Base-by-base conservation (phyloP, 352 stramenopile genomes). In the Blastocystis sp. region DNA sequence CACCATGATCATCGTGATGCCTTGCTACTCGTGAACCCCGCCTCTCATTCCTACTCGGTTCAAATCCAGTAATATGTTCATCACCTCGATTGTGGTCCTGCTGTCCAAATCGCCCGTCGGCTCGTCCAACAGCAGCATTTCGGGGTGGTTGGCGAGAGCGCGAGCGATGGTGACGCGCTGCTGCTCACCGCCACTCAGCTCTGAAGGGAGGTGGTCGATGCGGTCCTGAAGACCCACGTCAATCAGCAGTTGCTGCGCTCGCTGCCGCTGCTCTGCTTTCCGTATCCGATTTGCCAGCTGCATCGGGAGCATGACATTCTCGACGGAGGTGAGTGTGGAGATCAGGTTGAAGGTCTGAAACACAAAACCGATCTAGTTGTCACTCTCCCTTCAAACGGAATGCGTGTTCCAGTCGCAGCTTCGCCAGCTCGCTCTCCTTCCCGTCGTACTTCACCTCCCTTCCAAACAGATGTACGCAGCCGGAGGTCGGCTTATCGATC, bases 271-370 rank as follows among this genome's bases (percentile, higher is more conserved):
- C 60, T 91, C 67, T 26, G 41, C 19, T 16, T 55, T 55, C 6
- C 45, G 9, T 55, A 6, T 6, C 45, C 16, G 9, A 16, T 55
- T 55, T 6, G 45, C 45, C 10, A 91, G 26, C 50, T 78, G 51
- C 78, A 90, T 91, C 55, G 90, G 90, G 3, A 91, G 35, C 24
- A 88, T 35, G 1, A 91, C 90, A 76, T 91, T 91, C 70, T 91
- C 90, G 10, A 91, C 1, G 6, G 76, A 90, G 33, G 77, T 90
- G 37, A 91, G 66, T 21, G 55, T 90, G 0, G 45, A 65, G 24
- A 91, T 45, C 1, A 91, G 71, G 35, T 91, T 91, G 51, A 91
- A 91, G 41, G 74, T 91, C 59, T 91, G 90, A 35, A 91, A 91
- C 21, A 91, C 90, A 66, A 91, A 91, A 19, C 88, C 88, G 59